Evolutionary conservation across 2,329 filamentous ascomycete genomes (phyloP), one percentile per base, ranked within the genome.

Genomic region (Fusarium anthophilum): DNA sequence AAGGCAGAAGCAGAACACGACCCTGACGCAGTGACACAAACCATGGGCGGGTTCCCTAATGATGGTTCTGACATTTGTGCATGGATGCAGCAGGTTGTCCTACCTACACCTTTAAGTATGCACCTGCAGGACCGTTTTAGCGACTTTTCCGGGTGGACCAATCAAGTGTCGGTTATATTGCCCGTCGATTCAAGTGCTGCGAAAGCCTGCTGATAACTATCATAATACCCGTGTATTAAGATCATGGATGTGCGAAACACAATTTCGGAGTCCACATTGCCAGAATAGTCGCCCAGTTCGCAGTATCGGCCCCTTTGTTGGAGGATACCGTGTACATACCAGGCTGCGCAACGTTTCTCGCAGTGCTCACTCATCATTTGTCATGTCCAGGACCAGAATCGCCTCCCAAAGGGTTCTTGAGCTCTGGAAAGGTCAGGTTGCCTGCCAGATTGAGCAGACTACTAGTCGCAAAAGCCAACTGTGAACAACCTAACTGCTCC

Each of bases 111-210:
- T 70, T 68, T 60, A 68, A 65, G 67, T 74, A 76, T 77, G 75
- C 73, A 77, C 66, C 69, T 78, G 75, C 76, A 78, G 68, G 73
- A 63, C 72, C 75, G 76, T 78, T 75, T 78, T 78, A 77, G 76
- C 75, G 71, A 78, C 74, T 54, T 38, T 48, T 43, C 39, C 38
- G 37, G 57, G 30, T 51, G 57, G 53, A 43, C 76, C 75, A 78
- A 78, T 76, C 45, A 77, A 45, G 15, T 39, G 22, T 55, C 58
- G 51, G 39, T 38, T 62, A 35, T 48, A 56, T 53, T 61, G 24
- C 55, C 55, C 39, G 44, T 72, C 58, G 51, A 54, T 68, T 44
- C 58, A 60, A 63, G 70, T 69, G 69, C 63, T 72, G 70, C 73
- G 69, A 65, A 53, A 72, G 65, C 67, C 54, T 73, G 68, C 45